Evolutionary conservation across 2,329 filamentous ascomycete species (phyloP).

Genomic region (Colletotrichum trifolii): DNA sequence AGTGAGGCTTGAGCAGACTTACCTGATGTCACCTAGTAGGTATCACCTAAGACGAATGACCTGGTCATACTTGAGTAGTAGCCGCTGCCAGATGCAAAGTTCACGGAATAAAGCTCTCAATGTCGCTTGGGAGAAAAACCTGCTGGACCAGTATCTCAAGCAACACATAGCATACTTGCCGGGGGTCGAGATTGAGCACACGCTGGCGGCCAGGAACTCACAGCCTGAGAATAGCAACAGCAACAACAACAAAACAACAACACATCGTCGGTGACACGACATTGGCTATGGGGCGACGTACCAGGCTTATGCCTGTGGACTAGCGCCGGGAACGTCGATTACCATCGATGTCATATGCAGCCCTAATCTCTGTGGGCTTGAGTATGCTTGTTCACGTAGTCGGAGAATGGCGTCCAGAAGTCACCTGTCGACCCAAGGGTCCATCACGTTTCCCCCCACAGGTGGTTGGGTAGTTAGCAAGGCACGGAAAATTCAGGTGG

Average conservation of each 20-base stretch:
- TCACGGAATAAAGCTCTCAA: too few relatives aligned
- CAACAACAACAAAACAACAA: background rate
- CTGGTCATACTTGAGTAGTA: too few relatives aligned
- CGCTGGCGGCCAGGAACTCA: too few relatives aligned
- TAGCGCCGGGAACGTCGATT: slow-evolving; percentile 32
- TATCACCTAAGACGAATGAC: too few relatives aligned
- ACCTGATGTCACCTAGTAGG: too few relatives aligned
- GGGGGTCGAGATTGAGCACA: too few relatives aligned
- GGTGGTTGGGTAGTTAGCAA: background rate
- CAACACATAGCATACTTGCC: too few relatives aligned
- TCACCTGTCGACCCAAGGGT: slow-evolving; percentile 24
- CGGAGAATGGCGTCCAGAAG: slow-evolving; percentile 19
- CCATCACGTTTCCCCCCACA: slow-evolving; percentile 7
- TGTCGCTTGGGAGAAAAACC: too few relatives aligned
- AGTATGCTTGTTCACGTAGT: slow-evolving; percentile 19
- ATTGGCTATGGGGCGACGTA: slow-evolving; percentile 19
- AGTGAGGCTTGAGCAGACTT: too few relatives aligned
- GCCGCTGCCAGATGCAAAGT: too few relatives aligned
- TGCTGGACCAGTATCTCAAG: too few relatives aligned
- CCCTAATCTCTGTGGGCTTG: slow-evolving; percentile 28
- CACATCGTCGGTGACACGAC: slow-evolving; percentile 16
- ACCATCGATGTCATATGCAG: slow-evolving; percentile 36
- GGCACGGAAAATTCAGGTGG: slow-evolving; percentile 7
- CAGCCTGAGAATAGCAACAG: background rate
- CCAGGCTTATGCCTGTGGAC: slow-evolving; percentile 31